These are phyloP conservation scores for Tuber aestivum DNA, from an alignment of 495 filamentous ascomycete genomes.

Conservation along the genomic window DNA sequence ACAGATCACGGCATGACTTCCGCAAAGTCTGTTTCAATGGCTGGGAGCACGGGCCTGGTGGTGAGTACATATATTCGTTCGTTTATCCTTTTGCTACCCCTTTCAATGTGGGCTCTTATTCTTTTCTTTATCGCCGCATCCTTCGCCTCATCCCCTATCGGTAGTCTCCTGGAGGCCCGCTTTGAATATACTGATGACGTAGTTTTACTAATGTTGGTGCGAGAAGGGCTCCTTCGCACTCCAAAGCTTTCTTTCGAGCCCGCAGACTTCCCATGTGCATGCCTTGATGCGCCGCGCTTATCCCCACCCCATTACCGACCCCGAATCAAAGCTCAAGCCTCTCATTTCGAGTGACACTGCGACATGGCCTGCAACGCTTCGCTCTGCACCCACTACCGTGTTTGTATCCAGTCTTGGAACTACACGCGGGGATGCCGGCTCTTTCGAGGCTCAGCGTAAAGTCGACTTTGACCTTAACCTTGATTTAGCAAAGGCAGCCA, in stretches of 20 bases:
- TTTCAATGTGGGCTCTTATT: neutral
- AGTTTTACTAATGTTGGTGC: conserved; percentile 9
- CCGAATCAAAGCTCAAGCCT: conserved; percentile 49
- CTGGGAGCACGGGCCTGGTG: conserved; percentile 37
- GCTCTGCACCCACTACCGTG: conserved; percentile 53
- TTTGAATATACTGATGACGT: neutral
- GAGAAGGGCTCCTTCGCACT: conserved; percentile 53
- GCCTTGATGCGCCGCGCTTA: conserved; percentile 56
- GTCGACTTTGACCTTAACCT: conserved; percentile 71
- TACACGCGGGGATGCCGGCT: conserved; percentile 59
- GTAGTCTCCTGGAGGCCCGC: too few relatives aligned
- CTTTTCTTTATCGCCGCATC: neutral
- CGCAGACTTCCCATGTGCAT: conserved; percentile 48
- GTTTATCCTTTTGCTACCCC: neutral
- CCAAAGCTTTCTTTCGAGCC: conserved; percentile 49
- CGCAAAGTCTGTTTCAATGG: conserved; percentile 20
- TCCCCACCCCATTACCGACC: conserved; percentile 44
- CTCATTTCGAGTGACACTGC: conserved; percentile 48
- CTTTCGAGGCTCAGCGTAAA: conserved; percentile 66
- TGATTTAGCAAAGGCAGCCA: conserved; percentile 61
- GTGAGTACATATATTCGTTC: conserved; percentile 15
- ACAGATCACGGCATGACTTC: conserved; percentile 18
- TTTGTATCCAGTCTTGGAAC: conserved; percentile 65
- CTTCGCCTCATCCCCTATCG: neutral
- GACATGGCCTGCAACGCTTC: conserved; percentile 55